A percentile compares a stretch with the other conserved stretches of the same genome.
Conservation (phyloP, 495 filamentous ascomycete species). For the Podospora sp. region DNA sequence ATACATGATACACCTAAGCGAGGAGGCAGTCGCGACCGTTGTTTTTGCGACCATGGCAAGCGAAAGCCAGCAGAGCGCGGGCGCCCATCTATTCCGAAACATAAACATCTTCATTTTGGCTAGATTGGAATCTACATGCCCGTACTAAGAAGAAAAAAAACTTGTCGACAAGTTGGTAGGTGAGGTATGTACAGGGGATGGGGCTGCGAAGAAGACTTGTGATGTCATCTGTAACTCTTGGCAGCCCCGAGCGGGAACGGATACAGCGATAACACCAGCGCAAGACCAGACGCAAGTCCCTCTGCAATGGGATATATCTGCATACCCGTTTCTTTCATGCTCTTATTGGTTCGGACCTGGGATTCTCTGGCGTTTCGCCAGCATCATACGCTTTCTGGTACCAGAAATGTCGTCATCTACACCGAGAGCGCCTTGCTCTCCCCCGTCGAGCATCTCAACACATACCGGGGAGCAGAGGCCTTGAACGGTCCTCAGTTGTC, state of each 20-base stretch:
- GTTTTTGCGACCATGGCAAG: conserved; percentile 22
- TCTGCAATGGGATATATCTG: neutral
- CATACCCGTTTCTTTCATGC: neutral
- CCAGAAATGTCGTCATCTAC: too few species aligned
- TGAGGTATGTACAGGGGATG: too few species aligned
- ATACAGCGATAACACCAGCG: neutral
- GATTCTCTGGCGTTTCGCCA: too few species aligned
- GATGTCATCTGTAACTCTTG: conserved; percentile 11
- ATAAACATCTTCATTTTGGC: neutral
- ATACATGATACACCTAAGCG: conserved; percentile 59
- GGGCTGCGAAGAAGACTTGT: neutral
- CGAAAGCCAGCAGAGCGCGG: conserved; percentile 23
- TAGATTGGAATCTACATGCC: neutral
- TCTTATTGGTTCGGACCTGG: too few species aligned
- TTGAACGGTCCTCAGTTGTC: too few species aligned
- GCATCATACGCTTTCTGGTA: too few species aligned
- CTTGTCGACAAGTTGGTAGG: neutral
- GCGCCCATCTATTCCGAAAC: conserved; percentile 9
- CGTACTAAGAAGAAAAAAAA: neutral
- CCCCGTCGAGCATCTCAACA: too few species aligned
- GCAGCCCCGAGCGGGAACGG: neutral
- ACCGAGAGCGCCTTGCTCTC: too few species aligned
- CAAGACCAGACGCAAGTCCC: neutral
- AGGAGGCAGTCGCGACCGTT: conserved; percentile 21
- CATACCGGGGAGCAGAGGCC: too few species aligned